phyloP scores from a whole-genome alignment of 2,329 filamentous ascomycete genomes.

The Nemania serpens region DNA sequence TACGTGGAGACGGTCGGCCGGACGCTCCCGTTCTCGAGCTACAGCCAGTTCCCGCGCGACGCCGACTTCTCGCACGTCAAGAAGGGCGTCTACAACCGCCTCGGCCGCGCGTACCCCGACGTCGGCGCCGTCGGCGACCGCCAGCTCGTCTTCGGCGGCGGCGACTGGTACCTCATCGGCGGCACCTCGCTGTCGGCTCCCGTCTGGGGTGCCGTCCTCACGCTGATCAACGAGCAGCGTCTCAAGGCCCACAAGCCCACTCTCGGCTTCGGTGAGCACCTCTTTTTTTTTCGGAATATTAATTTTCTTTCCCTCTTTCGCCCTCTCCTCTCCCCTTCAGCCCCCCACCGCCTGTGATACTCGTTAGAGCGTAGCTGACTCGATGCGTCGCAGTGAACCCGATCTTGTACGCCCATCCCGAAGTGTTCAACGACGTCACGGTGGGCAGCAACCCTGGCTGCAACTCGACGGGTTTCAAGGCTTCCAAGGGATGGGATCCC shows the following conservation, averaged over 20 bases:
- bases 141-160: slow-evolving; percentile 36
- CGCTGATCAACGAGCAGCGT: slow-evolving; percentile 56
- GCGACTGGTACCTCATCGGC: slow-evolving; percentile 43
- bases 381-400: slow-evolving; percentile 46
- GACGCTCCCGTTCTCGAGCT: slow-evolving; percentile 33
- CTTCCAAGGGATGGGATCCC: slow-evolving; percentile 48
- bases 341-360: no score
- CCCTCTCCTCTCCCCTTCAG: no score
- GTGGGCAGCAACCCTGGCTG: slow-evolving; percentile 46
- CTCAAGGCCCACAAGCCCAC: slow-evolving; percentile 50
- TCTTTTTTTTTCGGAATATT: no score
- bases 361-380: no score
- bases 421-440: slow-evolving; percentile 48
- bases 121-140: slow-evolving; percentile 49
- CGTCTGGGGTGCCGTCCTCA: slow-evolving; percentile 57
- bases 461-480: slow-evolving; percentile 49
- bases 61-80: slow-evolving; percentile 45
- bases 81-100: slow-evolving; percentile 41
- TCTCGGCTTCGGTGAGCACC: slow-evolving; percentile 49
- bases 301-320: no score
- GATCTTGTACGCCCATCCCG: slow-evolving; percentile 52
- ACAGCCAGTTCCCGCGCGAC: slow-evolving; percentile 31
- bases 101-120: slow-evolving; percentile 46
- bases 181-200: slow-evolving; percentile 63
- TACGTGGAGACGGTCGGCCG: slow-evolving; percentile 43